Percentiles rank a stretch among this genome's conserved stretches.
These are phyloP conservation scores for Cladorrhinum sp. DNA, from an alignment of 2,329 filamentous ascomycete genomes.

Conservation along the genomic window DNA sequence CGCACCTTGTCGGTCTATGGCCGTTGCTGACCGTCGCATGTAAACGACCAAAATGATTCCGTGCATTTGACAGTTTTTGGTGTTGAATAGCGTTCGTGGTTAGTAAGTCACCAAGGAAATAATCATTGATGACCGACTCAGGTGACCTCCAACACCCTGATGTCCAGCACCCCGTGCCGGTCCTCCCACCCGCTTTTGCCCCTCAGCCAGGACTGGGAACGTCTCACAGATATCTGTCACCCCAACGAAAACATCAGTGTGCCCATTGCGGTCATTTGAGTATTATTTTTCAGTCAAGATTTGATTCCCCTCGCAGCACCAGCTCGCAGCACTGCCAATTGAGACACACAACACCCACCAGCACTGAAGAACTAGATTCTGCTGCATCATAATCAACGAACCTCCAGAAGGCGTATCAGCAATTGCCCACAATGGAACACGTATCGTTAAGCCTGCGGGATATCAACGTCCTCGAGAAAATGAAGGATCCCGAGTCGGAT, in stretches of 20 bases:
- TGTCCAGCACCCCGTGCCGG: background rate
- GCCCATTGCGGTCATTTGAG: background rate
- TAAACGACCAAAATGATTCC: background rate
- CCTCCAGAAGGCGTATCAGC: background rate
- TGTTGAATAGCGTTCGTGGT: constrained; percentile 2
- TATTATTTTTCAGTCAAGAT: background rate
- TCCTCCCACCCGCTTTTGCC: background rate
- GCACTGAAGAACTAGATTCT: background rate
- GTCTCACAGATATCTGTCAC: background rate
- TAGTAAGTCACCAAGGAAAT: constrained; percentile 9
- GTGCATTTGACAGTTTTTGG: background rate
- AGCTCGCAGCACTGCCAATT: background rate
- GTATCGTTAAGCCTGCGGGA: constrained; percentile 55
- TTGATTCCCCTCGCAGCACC: background rate
- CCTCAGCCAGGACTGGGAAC: background rate
- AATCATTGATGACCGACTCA: constrained; percentile 8
- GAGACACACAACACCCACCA: background rate
- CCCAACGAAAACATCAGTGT: background rate
- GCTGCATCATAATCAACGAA: background rate
- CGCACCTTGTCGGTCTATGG: constrained; percentile 3
- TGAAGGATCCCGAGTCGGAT: constrained; percentile 64
- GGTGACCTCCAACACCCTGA: background rate
- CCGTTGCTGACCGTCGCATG: constrained; percentile 11
- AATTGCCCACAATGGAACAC: constrained; percentile 43
- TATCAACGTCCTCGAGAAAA: constrained; percentile 62